A percentile compares a stretch with the other conserved stretches of the same genome.
Conservation (phyloP, 2,329 filamentous ascomycete species). For the Alternaria ethzedia region DNA sequence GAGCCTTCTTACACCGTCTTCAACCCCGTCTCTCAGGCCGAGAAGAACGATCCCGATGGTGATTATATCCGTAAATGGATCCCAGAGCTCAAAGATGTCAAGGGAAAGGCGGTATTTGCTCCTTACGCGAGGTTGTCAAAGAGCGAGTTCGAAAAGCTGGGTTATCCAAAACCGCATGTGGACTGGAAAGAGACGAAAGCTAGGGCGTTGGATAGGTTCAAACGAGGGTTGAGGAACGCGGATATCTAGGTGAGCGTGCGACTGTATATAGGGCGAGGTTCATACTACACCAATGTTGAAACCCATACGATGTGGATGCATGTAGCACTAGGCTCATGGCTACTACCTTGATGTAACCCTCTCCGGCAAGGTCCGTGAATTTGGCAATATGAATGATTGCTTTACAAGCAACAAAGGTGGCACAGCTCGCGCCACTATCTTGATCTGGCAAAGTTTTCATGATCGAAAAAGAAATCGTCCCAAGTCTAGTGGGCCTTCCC, state of each 20-base stretch:
- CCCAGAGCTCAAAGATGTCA: conserved; percentile 46
- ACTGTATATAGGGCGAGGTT: not conserved
- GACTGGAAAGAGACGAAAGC: conserved; percentile 53
- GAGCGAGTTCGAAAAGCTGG: conserved; percentile 57
- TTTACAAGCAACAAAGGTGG: not conserved
- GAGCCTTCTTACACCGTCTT: conserved; percentile 59
- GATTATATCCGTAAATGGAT: conserved; percentile 50
- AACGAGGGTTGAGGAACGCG: conserved; percentile 53
- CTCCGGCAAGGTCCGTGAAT: not conserved
- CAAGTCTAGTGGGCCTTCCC: not conserved
- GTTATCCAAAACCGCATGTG: conserved; percentile 55
- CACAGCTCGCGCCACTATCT: not conserved
- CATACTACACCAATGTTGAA: not conserved
- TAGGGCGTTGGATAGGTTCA: conserved; percentile 53
- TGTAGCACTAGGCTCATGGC: not conserved
- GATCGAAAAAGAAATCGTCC: not conserved
- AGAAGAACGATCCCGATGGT: conserved; percentile 47
- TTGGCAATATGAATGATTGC: not conserved
- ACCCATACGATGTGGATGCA: not conserved
- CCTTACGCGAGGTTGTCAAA: conserved; percentile 53
- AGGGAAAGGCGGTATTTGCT: conserved; percentile 58
- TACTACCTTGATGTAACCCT: not conserved
- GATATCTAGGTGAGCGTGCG: not conserved
- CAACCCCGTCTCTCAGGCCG: conserved; percentile 50
- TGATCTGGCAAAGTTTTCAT: not conserved